Evolutionary conservation across 2,329 filamentous ascomycete genomes (phyloP), one percentile per base, ranked within the genome.

Genomic region (Neoarthrinium moseri): DNA sequence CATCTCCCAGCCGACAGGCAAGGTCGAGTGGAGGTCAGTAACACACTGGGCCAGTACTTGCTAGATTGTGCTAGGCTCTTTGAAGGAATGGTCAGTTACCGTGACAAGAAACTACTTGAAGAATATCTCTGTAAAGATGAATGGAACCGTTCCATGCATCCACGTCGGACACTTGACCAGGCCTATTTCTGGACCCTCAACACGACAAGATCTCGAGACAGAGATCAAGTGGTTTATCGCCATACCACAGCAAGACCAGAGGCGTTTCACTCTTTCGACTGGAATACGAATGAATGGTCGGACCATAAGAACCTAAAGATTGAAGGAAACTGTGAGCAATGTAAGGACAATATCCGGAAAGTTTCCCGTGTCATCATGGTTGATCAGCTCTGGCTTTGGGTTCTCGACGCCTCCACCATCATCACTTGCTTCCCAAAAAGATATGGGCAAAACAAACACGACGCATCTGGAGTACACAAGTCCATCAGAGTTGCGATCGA

Each of bases 81-180:
- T 18, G 68, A 71, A 41, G 62, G 60, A 0, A 70, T 73, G 51
- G 46, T 58, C 0, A 62, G 59, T 3, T 63, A 65, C 21, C 52
- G 57, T 0, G 68, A 72, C 38, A 61, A 65, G 44, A 53, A 50
- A 29, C 43, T 71, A 5, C 54, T 70, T 2, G 47, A 61, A 10
- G 51, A 56, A 3, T 69, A 66, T 23, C 54, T 73, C 1, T n/a
- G n/a, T n/a, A n/a, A n/a, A n/a, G n/a, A 53, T 63, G 12, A 13
- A 43, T 1, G 50, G n/a, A n/a, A 68, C 1, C 59, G 67, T 0
- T 70, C 65, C 5, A 53, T 68, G 1, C 73, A 77, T 47, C 66
- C 70, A 0, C 62, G 74, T 1, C 56, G 74, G 1, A 76, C 73
- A 0, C 57, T 76, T 1, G 73, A 76, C 36, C 73, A 76, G 47